Evolutionary conservation across 176 grass and related monocot genomes (phyloP), one percentile per base, ranked within the genome.

Genomic region (Oryza rufipogon): DNA sequence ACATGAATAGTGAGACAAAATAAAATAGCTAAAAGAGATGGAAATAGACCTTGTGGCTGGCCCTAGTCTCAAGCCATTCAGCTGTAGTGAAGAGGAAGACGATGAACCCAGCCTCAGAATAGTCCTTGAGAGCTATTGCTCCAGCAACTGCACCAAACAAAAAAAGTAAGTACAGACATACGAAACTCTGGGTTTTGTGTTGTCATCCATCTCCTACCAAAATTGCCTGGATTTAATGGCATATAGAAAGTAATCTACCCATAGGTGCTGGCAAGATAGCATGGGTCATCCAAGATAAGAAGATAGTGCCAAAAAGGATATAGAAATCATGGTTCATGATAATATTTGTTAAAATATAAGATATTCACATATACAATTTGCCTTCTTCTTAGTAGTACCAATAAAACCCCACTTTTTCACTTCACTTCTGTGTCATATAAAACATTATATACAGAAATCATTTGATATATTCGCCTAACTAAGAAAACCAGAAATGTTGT

Each of bases 51-150:
- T 99, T 92, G 47, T 72, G 90, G 83, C 97, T 94, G 0, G 97
- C 93, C 86, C 85, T 84, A 78, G 89, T 92, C 69, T 99, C 94
- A 58, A 99, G 86, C 97, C 97, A 99, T 84, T 96, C 91, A 44
- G 97, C 97, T 79, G 86, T 91, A 56, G 88, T 89, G 82, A 99
- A 99, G 54, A 99, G 90, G 73, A 99, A 94, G 39, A 99, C 88
- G 26, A 99, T 99, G 82, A 92, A 91, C 20, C 90, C 93, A 32
- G 97, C 97, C 79, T 99, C 97, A 13, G 91, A 80, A 46, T 94
- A 96, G 82, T 99, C 97, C 67, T 85, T 73, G 6, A 99, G 86
- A 48, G 91, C 97, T 77, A 99, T 71, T n/a, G 97, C 97, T 64
- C 97, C 97, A 83, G 82, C 86, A 88, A 94, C 97, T 98, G 83